Evolutionary conservation across 306 rosid species (phyloP), one percentile per base, ranked within the genome.

Genomic region (Delonix regia): DNA sequence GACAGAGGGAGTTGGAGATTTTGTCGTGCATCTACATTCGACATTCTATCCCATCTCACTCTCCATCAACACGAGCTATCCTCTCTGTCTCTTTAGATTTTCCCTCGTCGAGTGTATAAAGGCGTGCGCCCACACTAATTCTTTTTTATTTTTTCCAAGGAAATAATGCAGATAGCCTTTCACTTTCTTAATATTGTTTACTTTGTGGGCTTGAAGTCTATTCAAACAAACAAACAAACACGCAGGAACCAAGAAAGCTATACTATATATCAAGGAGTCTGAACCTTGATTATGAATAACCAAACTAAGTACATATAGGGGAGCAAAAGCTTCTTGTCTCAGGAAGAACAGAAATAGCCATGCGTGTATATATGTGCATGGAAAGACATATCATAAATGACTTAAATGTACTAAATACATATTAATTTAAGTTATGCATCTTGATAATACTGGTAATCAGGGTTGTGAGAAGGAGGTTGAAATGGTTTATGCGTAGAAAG

Each of bases 401-500:
- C n/a, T n/a, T n/a, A n/a, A n/a, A n/a, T n/a, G 64, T 25, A 4
- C 33, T 30, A 24, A 57, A 57, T 36, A 12, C 1, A 52, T 18
- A 13, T 21, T 55, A 55, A 57, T 57, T 57, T 57, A 9, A 57
- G 4, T 18, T 15, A 56, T 2, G 4, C 6, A 3, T 57, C 64
- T 57, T n/a, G 12, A 36, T 16, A 25, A 9, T 11, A 25, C 12
- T 57, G 34, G 36, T 57, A n/a, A n/a, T n/a, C n/a, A 0, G 62
- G 64, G 7, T 27, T 5, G 14, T 14, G 39, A 59, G 65, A n/a
- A 10, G 21, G 38, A 41, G 11, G 13, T 1, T 78, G 85, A 41
- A 71, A 59, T 71, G 69, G 79, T 51, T 84, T 84, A 18, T 74
- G 71, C 21, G 75, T 24, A 66, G 85, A 71, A 78, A 74, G 64